Percentiles rank a stretch among this genome's conserved stretches.
Evolutionary conservation across 225 moss, liverwort and hornwort genomes (phyloP).

Genomic region (Polytrichum formosum): DNA sequence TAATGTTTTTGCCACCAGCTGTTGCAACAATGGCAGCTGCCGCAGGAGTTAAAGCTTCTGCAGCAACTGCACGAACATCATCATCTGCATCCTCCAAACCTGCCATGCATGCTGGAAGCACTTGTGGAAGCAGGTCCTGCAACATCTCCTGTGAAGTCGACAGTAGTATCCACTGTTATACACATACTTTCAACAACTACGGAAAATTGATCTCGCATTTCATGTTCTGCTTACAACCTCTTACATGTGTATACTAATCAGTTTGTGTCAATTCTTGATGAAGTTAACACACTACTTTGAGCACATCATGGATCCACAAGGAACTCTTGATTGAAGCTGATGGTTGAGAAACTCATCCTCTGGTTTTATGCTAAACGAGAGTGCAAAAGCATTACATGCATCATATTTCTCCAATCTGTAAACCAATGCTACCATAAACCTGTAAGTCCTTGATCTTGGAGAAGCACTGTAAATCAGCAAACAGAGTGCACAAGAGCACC

Average conservation of each 20-base stretch:
- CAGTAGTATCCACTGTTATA: too few species aligned
- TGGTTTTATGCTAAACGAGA: neutral
- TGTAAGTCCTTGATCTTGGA: too few species aligned
- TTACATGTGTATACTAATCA: too few species aligned
- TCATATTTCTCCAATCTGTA: too few species aligned
- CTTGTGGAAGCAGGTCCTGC: conserved; percentile 72
- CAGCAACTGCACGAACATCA: conserved; percentile 93
- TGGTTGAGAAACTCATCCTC: neutral
- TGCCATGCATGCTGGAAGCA: conserved; percentile 89
- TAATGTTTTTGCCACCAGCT: conserved; percentile 71
- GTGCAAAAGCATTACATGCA: too few species aligned
- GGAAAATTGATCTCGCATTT: too few species aligned
- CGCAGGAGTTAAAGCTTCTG: conserved; percentile 90
- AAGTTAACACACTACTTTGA: neutral
- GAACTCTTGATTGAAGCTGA: too few species aligned
- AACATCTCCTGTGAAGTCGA: conserved; percentile 64
- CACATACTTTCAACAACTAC: neutral
- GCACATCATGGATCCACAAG: neutral
- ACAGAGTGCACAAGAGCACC: too few species aligned
- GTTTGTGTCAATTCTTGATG: too few species aligned
- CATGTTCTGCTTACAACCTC: too few species aligned
- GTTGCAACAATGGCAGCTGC: conserved; percentile 77
- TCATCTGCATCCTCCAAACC: conserved; percentile 90
- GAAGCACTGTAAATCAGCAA: too few species aligned
- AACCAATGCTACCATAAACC: too few species aligned